phyloP scores from a whole-genome alignment of 345 rosid species.

The Carallia pectinifolia region DNA sequence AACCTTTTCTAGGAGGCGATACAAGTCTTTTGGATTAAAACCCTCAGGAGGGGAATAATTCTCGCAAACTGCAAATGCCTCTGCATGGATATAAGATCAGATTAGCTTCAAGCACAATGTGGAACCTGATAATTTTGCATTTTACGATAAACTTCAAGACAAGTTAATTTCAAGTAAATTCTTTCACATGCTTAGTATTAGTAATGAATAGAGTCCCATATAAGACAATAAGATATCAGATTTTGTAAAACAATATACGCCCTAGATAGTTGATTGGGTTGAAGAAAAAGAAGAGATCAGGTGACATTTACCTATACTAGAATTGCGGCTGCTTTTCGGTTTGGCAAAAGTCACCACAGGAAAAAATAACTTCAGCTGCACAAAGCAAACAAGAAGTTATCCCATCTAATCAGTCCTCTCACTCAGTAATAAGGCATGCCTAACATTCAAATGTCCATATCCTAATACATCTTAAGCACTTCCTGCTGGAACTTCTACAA shows the following conservation, averaged over 20 bases:
- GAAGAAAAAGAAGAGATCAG: neutral
- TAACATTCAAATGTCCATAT: neutral
- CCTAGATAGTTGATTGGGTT: neutral
- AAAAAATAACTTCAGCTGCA: conserved; percentile 85
- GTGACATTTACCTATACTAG: conserved; percentile 76
- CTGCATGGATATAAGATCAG: conserved; percentile 38
- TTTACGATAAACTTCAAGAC: neutral
- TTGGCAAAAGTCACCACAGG: conserved; percentile 92
- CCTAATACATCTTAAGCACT: neutral
- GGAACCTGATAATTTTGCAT: neutral
- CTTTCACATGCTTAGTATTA: neutral
- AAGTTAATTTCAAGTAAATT: too few relatives aligned
- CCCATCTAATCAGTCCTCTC: neutral
- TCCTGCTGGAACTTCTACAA: conserved; percentile 8
- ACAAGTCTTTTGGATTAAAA: conserved; percentile 72
- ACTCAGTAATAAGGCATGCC: neutral
- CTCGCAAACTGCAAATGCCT: conserved; percentile 96
- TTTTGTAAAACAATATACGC: too few relatives aligned
- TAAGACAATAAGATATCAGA: too few relatives aligned
- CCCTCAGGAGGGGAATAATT: conserved; percentile 91
- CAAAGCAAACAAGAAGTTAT: conserved; percentile 2
- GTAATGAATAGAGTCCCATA: neutral
- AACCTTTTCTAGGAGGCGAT: conserved; percentile 78
- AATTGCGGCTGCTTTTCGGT: conserved; percentile 98
- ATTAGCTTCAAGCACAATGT: neutral